phyloP scores from a whole-genome alignment of 257 asterid genomes.

The Solanum medicagineum region DNA sequence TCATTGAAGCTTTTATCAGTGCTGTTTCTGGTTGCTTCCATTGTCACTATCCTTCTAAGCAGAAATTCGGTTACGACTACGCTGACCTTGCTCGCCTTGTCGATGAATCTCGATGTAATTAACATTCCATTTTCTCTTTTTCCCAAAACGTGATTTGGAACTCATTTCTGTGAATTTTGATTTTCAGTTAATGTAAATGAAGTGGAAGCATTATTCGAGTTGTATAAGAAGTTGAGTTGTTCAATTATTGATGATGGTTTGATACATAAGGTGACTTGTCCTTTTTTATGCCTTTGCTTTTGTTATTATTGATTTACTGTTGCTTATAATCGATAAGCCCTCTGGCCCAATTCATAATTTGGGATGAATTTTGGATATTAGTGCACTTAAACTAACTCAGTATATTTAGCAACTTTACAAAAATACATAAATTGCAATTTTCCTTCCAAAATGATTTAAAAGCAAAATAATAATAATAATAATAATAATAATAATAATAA shows the following conservation, averaged over 20 bases:
- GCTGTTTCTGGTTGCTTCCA: constrained; percentile 44
- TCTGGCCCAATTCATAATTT: neutral
- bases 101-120: constrained; percentile 54
- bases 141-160: neutral
- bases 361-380: neutral
- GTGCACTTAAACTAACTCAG: neutral
- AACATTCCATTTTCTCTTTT: neutral
- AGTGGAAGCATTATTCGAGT: constrained; percentile 71
- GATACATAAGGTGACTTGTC: constrained; percentile 54
- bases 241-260: constrained; percentile 79
- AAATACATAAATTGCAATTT: neutral
- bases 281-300: neutral
- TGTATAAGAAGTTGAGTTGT: constrained; percentile 73
- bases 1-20: constrained; percentile 37
- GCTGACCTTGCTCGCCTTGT: constrained; percentile 39
- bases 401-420: neutral
- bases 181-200: constrained; percentile 42
- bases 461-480: too few relatives aligned
- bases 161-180: neutral
- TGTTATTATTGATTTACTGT: neutral
- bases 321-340: neutral
- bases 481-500: too few relatives aligned
- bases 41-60: constrained; percentile 5
- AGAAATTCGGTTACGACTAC: constrained; percentile 8
- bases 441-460: neutral